Conservation (phyloP, 768 basidiomycete genomes). For the Boletus sensibilis region DNA sequence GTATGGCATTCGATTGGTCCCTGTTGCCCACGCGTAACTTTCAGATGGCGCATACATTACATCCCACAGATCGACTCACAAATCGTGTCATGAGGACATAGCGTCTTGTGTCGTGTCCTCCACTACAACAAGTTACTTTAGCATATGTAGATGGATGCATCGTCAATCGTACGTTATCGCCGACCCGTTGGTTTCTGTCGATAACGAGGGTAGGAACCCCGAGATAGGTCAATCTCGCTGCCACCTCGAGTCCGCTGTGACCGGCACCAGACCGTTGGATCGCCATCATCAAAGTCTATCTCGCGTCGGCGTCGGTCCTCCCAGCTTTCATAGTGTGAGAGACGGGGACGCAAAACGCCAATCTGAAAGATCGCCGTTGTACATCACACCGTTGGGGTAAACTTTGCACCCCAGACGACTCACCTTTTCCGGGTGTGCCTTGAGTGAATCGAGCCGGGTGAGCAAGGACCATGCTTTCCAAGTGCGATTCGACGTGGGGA, state of each 20-base stretch:
- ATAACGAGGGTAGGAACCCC: constrained; percentile 54
- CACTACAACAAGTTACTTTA: constrained; percentile 32
- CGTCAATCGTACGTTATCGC: constrained; percentile 39
- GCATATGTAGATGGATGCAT: neutral
- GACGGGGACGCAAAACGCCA: constrained; percentile 41
- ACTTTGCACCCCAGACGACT: neutral
- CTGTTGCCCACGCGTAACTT: constrained; percentile 25
- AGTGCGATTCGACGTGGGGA: constrained; percentile 33
- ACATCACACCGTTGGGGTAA: neutral
- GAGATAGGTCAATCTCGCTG: constrained; percentile 58
- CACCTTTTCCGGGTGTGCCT: constrained; percentile 48
- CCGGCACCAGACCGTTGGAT: constrained; percentile 63
- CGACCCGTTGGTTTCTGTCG: constrained; percentile 48
- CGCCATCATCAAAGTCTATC: constrained; percentile 41
- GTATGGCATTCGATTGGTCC: constrained; percentile 56
- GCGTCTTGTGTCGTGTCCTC: constrained; percentile 55
- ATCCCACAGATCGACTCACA: constrained; percentile 36
- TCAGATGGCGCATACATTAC: constrained; percentile 5
- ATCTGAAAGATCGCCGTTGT: constrained; percentile 3
- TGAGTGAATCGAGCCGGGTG: constrained; percentile 58
- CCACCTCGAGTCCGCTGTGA: constrained; percentile 62
- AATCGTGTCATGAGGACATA: constrained; percentile 52
- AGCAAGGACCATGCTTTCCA: constrained; percentile 65
- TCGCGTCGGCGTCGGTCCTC: constrained; percentile 41
- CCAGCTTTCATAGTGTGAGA: constrained; percentile 52